Evolutionary conservation across 495 filamentous ascomycete genomes (phyloP).

Genomic region (Ramalina peruviana): DNA sequence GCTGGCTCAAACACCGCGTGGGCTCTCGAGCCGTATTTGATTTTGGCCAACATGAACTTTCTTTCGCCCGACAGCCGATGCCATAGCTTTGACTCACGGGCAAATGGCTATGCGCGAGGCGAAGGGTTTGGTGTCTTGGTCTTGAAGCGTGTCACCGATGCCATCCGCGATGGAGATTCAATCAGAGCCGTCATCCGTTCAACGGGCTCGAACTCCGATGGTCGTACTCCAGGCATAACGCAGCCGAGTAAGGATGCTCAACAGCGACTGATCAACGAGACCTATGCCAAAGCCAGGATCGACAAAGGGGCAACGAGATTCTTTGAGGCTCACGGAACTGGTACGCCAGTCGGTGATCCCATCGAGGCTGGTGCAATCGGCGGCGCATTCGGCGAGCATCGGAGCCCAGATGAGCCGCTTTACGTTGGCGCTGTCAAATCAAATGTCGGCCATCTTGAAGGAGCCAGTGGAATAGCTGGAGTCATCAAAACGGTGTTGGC

Average conservation of each 20-base stretch:
- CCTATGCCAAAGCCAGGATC: slow-evolving; percentile 11
- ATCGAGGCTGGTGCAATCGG: slow-evolving; percentile 4
- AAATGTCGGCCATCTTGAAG: slow-evolving; percentile 44
- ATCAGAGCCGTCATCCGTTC: slow-evolving; percentile 25
- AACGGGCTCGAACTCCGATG: slow-evolving; percentile 25
- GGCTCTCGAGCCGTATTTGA: not conserved
- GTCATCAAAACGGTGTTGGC: slow-evolving; percentile 38
- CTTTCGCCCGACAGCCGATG: slow-evolving; percentile 19
- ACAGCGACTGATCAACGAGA: slow-evolving; percentile 10
- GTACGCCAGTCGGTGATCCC: slow-evolving; percentile 47
- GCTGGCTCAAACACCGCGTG: not conserved
- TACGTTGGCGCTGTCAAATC: slow-evolving; percentile 41
- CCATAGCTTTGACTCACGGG: slow-evolving; percentile 21
- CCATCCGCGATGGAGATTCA: slow-evolving; percentile 23
- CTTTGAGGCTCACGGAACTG: slow-evolving; percentile 32
- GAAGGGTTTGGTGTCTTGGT: slow-evolving; percentile 25
- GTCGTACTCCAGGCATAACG: slow-evolving; percentile 23
- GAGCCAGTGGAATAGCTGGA: slow-evolving; percentile 35
- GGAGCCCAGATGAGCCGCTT: slow-evolving; percentile 25
- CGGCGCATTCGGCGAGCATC: not conserved
- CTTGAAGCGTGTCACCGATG: slow-evolving; percentile 26
- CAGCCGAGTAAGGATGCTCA: slow-evolving; percentile 17
- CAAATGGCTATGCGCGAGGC: slow-evolving; percentile 27
- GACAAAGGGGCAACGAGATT: slow-evolving; percentile 15
- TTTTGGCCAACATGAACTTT: slow-evolving; percentile 1